Percentiles rank a stretch among this genome's conserved stretches.
Evolutionary conservation across 2,329 filamentous ascomycete species (phyloP).

Genomic region (Akanthomyces muscarius): DNA sequence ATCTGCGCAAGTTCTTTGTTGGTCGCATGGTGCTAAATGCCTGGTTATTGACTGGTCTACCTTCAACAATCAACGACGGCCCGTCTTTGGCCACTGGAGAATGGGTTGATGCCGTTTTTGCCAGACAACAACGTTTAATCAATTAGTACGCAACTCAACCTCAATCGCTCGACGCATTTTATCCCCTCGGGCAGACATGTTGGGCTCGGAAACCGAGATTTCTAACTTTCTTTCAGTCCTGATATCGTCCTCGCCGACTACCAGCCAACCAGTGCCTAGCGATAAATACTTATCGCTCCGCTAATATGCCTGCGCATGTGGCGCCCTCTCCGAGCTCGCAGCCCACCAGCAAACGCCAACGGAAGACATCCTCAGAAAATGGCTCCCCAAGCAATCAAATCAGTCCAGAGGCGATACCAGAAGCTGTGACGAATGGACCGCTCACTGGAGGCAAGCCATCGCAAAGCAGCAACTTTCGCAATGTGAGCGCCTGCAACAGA

Average conservation of each 20-base stretch:
- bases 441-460: slow-evolving; percentile 42
- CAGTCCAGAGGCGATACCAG: slow-evolving; percentile 28
- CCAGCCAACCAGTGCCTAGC: not conserved
- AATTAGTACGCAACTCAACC: not conserved
- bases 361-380: slow-evolving; percentile 49
- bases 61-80: not conserved
- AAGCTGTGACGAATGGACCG: slow-evolving; percentile 26
- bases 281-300: not conserved
- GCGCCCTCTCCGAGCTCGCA: slow-evolving; percentile 49
- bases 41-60: not conserved
- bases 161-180: slow-evolving; percentile 15
- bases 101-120: slow-evolving; percentile 9
- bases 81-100: slow-evolving; percentile 9
- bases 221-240: slow-evolving; percentile 15
- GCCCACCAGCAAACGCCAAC: slow-evolving; percentile 52
- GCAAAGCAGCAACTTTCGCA: slow-evolving; percentile 68
- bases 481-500: slow-evolving; percentile 91
- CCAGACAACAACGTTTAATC: not conserved
- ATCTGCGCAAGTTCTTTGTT: not conserved
- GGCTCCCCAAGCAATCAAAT: slow-evolving; percentile 35
- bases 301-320: slow-evolving; percentile 40
- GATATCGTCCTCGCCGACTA: not conserved
- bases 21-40: not conserved
- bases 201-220: not conserved
- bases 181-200: slow-evolving; percentile 1